A percentile compares a stretch with the other conserved stretches of the same genome.
phyloP scores from a whole-genome alignment of 805 yeast genomes.

The Zygosaccharomyces bailii region DNA sequence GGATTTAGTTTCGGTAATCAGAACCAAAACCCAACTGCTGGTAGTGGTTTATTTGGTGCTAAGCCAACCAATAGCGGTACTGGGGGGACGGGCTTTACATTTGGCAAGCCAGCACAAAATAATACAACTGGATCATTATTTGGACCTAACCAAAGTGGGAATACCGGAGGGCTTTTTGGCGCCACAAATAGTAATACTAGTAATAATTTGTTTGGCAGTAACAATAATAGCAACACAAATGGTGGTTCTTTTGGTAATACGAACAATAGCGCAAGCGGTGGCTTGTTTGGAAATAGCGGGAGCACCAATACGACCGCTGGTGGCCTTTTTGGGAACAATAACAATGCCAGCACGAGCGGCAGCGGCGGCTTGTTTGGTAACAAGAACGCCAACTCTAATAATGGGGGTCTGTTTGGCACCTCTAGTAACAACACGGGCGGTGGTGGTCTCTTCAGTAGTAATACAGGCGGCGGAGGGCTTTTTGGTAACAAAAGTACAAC shows the following conservation, averaged over 20 bases:
- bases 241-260: constrained; percentile 35
- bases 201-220: constrained; percentile 30
- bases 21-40: constrained; percentile 11
- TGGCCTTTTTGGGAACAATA: constrained; percentile 31
- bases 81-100: constrained; percentile 32
- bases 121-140: constrained; percentile 37
- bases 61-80: constrained; percentile 17
- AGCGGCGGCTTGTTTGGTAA: constrained; percentile 33
- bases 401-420: constrained; percentile 37
- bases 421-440: constrained; percentile 16
- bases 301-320: constrained; percentile 18
- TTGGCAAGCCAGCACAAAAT: constrained; percentile 34
- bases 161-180: constrained; percentile 9
- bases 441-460: constrained; percentile 32
- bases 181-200: constrained; percentile 1
- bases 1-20: constrained; percentile 17
- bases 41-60: constrained; percentile 27
- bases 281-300: constrained; percentile 20
- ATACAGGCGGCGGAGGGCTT: constrained; percentile 29
- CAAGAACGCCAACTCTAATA: constrained; percentile 13
- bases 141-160: constrained; percentile 31
- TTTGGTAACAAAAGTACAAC: constrained; percentile 29
- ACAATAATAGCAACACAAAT: constrained; percentile 16
- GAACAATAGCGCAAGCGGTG: constrained; percentile 24
- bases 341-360: constrained; percentile 10